Evolutionary conservation across 2,329 filamentous ascomycete species (phyloP).

Genomic region (Plenodomus lindquistii): DNA sequence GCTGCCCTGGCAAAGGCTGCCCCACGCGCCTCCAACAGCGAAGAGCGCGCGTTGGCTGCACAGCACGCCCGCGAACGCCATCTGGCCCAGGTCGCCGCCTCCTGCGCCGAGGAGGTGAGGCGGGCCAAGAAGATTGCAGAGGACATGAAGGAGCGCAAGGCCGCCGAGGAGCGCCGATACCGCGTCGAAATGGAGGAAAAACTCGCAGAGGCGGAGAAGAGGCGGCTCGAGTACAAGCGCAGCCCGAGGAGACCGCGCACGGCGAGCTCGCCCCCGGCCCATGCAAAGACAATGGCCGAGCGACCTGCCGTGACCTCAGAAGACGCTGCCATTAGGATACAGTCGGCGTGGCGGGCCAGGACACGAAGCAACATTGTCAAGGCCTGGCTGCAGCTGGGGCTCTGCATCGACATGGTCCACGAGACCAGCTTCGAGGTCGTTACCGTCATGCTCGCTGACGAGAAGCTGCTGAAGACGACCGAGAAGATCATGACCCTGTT

Average conservation of each 20-base stretch:
- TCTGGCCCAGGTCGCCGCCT: conserved; percentile 77
- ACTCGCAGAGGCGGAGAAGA: conserved; percentile 74
- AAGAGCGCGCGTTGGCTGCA: conserved; percentile 76
- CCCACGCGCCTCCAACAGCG: conserved; percentile 67
- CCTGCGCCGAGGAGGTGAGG: conserved; percentile 81
- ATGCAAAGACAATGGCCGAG: conserved; percentile 38
- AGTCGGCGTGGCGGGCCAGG: conserved; percentile 69
- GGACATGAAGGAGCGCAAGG: conserved; percentile 77
- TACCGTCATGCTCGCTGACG: conserved; percentile 67
- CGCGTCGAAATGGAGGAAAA: conserved; percentile 78
- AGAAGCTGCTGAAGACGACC: conserved; percentile 67
- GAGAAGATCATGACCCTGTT: conserved; percentile 71
- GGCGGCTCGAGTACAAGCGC: conserved; percentile 61
- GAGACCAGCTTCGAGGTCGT: conserved; percentile 76
- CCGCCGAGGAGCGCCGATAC: conserved; percentile 71
- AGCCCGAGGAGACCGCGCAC: conserved; percentile 62
- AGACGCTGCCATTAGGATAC: conserved; percentile 67
- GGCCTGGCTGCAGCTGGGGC: conserved; percentile 66
- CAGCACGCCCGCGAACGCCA: conserved; percentile 79
- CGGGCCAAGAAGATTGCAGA: conserved; percentile 82
- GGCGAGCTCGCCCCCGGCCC: conserved; percentile 57
- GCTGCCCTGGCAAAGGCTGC: conserved; percentile 75
- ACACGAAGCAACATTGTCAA: conserved; percentile 63
- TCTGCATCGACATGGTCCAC: conserved; percentile 71
- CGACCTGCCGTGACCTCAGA: conserved; percentile 57